Conservation (phyloP, 169 alveolate species). For the Cryptosporidium andersoni region DNA sequence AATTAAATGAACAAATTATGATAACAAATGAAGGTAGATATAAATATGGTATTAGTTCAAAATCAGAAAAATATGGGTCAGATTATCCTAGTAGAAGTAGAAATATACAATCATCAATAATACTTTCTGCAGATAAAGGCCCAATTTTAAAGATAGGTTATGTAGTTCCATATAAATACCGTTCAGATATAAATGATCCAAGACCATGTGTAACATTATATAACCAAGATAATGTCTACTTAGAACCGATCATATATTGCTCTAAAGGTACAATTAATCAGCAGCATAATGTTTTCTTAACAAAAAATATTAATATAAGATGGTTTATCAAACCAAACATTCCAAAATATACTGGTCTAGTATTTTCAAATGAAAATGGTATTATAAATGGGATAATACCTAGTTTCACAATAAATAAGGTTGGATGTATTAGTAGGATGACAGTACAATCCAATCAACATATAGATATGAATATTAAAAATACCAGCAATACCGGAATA, state of each 20-base stretch:
- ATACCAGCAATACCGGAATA: background rate
- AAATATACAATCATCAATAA: background rate
- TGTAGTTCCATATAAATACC: conserved; percentile 54
- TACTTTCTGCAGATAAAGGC: conserved; percentile 19
- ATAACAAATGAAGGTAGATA: conserved; percentile 26
- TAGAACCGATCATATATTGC: conserved; percentile 71
- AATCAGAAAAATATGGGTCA: background rate
- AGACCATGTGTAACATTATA: conserved; percentile 74
- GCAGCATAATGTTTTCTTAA: conserved; percentile 1
- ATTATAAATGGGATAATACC: conserved; percentile 31
- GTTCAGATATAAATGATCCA: conserved; percentile 74
- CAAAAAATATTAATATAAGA: conserved; percentile 1
- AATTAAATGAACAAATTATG: conserved; percentile 24
- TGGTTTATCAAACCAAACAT: conserved; percentile 41
- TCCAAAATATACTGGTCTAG: conserved; percentile 46
- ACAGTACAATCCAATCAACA: background rate
- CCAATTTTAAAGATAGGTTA: conserved; percentile 72
- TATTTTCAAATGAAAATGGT: conserved; percentile 22
- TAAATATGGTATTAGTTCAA: conserved; percentile 31
- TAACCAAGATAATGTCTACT: conserved; percentile 66
- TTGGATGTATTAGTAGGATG: conserved; percentile 8
- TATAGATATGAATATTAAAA: background rate
- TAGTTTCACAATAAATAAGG: conserved; percentile 1
- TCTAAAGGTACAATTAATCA: conserved; percentile 36
- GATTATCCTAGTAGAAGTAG: background rate